A percentile compares a stretch with the other conserved stretches of the same genome.
phyloP scores from a whole-genome alignment of 2,329 filamentous ascomycete genomes.

The Clonostachys rosea region DNA sequence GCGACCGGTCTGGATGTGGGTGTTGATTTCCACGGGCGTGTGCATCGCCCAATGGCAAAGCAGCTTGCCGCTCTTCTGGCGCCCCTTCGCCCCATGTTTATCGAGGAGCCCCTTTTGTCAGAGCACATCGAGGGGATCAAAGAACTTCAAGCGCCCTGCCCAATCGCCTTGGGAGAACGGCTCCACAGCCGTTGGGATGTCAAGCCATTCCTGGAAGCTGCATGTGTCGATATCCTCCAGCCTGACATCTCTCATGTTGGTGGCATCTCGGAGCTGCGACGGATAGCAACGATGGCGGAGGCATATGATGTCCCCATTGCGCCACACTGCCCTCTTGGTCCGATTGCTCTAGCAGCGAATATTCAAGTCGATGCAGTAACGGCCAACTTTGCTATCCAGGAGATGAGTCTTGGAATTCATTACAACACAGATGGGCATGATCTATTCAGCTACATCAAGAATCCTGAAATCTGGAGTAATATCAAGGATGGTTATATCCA shows the following conservation, averaged over 20 bases:
- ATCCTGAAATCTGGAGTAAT: conserved; percentile 56
- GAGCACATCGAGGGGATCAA: conserved; percentile 64
- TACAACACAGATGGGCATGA: conserved; percentile 68
- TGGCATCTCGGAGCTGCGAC: conserved; percentile 66
- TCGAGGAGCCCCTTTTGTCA: conserved; percentile 68
- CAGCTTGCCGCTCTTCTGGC: conserved; percentile 65
- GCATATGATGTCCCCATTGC: conserved; percentile 70
- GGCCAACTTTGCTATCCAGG: conserved; percentile 68
- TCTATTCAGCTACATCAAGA: conserved; percentile 60
- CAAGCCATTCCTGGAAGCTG: conserved; percentile 64
- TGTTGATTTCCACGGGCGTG: conserved; percentile 72
- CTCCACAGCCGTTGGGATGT: conserved; percentile 71
- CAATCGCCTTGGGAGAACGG: conserved; percentile 69
- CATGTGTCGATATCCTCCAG: conserved; percentile 66
- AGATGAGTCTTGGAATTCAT: conserved; percentile 77
- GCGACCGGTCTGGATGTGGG: conserved; percentile 66
- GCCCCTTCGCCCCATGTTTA: conserved; percentile 65
- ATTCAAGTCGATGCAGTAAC: conserved; percentile 60
- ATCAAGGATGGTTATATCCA: conserved; percentile 63
- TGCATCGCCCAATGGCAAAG: conserved; percentile 77
- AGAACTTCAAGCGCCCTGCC: conserved; percentile 44
- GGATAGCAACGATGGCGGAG: conserved; percentile 68
- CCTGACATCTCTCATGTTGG: conserved; percentile 69
- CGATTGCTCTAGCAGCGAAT: conserved; percentile 67
- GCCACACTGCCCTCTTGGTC: conserved; percentile 69